Percentiles rank a stretch among this genome's conserved stretches.
Conservation (phyloP, 345 rosid genomes). For the Durio zibethinus region DNA sequence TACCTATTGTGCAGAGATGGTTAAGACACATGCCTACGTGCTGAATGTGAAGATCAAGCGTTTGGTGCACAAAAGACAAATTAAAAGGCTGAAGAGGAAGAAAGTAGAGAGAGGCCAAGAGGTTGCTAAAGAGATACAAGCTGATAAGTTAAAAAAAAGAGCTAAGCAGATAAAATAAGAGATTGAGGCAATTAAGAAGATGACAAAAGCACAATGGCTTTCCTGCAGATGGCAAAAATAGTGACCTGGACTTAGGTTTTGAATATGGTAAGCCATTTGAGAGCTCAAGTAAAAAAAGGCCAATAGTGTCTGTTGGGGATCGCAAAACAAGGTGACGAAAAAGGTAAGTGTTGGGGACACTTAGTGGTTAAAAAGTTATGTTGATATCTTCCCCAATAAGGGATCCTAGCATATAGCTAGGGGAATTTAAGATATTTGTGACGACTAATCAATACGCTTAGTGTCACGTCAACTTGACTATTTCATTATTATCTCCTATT, state of each 20-base stretch:
- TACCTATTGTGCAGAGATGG: slow-evolving; percentile 90
- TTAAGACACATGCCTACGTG: slow-evolving; percentile 75
- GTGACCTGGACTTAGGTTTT: slow-evolving; percentile 55
- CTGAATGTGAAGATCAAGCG: slow-evolving; percentile 78
- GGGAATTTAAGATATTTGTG: too few relatives aligned
- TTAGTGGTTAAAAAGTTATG: too few relatives aligned
- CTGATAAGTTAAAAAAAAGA: slow-evolving; percentile 74
- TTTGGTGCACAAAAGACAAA: slow-evolving; percentile 59
- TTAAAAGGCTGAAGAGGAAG: slow-evolving; percentile 84
- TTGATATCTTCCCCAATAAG: too few relatives aligned
- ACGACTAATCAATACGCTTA: too few relatives aligned
- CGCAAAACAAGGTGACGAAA: slow-evolving; percentile 19
- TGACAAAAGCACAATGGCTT: slow-evolving; percentile 89
- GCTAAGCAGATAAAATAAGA: slow-evolving; percentile 66
- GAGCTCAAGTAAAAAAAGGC: slow-evolving; percentile 63
- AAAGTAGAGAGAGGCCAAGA: slow-evolving; percentile 84
- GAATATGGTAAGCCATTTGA: slow-evolving; percentile 55
- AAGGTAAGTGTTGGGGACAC: too few relatives aligned
- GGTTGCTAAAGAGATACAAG: slow-evolving; percentile 73
- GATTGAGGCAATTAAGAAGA: slow-evolving; percentile 73
- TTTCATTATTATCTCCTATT: too few relatives aligned
- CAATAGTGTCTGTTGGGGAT: slow-evolving; percentile 52
- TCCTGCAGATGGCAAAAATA: slow-evolving; percentile 44
- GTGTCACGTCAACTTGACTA: too few relatives aligned
- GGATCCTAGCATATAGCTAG: too few relatives aligned